phyloP scores from a whole-genome alignment of 331 rosid genomes.

The Pyrus hybrid region DNA sequence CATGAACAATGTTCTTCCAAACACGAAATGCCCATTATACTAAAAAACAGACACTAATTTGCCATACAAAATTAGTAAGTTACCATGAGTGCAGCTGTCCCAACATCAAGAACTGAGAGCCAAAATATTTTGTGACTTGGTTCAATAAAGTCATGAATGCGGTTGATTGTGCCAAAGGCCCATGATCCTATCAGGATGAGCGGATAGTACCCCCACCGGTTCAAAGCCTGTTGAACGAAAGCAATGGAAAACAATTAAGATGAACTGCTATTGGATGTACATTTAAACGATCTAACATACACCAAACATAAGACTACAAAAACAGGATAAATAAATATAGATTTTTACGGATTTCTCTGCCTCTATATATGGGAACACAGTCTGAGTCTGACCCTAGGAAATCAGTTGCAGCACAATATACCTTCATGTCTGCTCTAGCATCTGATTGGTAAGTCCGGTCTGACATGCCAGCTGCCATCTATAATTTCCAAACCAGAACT shows the following conservation, averaged over 20 bases:
- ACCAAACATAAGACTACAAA: not conserved
- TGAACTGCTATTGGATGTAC: not conserved
- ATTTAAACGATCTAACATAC: not conserved
- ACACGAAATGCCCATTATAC: not conserved
- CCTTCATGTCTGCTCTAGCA: slow-evolving; percentile 85
- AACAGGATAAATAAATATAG: not conserved
- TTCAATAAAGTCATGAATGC: slow-evolving; percentile 84
- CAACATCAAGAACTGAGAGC: slow-evolving; percentile 91
- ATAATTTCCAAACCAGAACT: slow-evolving; percentile 27
- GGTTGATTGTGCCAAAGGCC: slow-evolving; percentile 92
- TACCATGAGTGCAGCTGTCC: slow-evolving; percentile 92
- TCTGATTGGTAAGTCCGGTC: slow-evolving; percentile 62
- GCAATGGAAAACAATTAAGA: not conserved
- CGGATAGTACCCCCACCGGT: slow-evolving; percentile 96
- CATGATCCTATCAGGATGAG: slow-evolving; percentile 92
- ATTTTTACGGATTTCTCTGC: not conserved
- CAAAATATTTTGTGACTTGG: slow-evolving; percentile 85
- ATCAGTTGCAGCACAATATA: slow-evolving; percentile 19
- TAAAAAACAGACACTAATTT: not conserved
- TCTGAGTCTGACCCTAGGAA: not conserved
- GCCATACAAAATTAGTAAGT: not conserved
- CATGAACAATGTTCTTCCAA: not conserved
- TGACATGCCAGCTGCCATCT: slow-evolving; percentile 97
- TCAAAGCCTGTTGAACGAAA: slow-evolving; percentile 55
- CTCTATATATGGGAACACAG: not conserved